Evolutionary conservation across 1,284 basidiomycete genomes (phyloP), one percentile per base, ranked within the genome.

Genomic region (Pseudozyma hubeiensis): DNA sequence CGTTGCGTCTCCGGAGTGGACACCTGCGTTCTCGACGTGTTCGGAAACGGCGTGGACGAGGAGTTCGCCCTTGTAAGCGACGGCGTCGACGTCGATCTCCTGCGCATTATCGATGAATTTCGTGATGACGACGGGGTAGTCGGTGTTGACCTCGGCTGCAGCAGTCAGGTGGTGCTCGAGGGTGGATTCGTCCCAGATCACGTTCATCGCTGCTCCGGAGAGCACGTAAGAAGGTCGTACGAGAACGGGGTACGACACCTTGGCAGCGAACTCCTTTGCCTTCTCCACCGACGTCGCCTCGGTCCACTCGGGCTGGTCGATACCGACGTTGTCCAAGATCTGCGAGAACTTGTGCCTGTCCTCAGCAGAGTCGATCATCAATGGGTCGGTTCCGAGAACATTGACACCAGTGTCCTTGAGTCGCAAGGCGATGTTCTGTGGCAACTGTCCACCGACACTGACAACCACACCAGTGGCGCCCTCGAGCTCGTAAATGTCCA

Each of bases 401-500:
- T 92, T 94, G 81, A 99, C 92, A 41, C 91, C 92, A 50, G 88
- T 90, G 71, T 96, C 86, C 87, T 98, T 97, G 72, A 99, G 89
- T 34, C 94, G 90, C 48, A 99, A 90, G 43, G 97, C 96, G 80
- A 99, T 99, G 87, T 99, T 99, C 87, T 99, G 95, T n/a, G 71
- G 64, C 29, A 62, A 78, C 89, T 83, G 84, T 90, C 95, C 97
- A 84, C 97, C 97, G 52, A 99, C 94, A 79, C 92, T 94, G 79
- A 99, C 95, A 71, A 99, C 90, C 46, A 96, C 93, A 85, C 97
- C 97, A 51, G 91, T 89, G 3, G 97, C 91, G 54, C 90, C 89
- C 84, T 99, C 97, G 74, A 99, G 87, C 86, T 99, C 97, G 85
- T 99, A 99, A 79, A 99, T 99, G 86, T 99, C 97, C 95, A 99